Evolutionary conservation across 257 asterid species (phyloP).

Genomic region (Solanum rostratum): DNA sequence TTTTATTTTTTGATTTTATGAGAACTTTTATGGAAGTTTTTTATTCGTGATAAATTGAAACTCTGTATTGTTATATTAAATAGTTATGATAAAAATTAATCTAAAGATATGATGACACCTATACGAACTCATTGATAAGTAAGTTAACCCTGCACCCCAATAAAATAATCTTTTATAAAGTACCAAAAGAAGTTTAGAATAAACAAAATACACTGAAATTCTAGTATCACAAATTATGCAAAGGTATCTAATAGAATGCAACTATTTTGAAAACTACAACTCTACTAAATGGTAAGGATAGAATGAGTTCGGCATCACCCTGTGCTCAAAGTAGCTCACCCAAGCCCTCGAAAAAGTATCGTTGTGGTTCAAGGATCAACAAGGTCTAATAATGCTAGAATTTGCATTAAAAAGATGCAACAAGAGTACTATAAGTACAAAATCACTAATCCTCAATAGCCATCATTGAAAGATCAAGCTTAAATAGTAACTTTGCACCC

Average conservation of each 20-base stretch:
- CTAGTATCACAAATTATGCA: too few species aligned
- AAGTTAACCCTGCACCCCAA: background rate
- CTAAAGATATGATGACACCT: background rate
- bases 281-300: too few species aligned
- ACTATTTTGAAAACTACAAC: too few species aligned
- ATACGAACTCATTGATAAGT: background rate
- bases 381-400: background rate
- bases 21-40: background rate
- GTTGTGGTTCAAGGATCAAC: background rate
- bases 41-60: background rate
- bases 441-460: background rate
- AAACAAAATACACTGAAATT: too few species aligned
- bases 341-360: too few species aligned
- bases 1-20: background rate
- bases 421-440: background rate
- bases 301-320: background rate
- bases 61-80: background rate
- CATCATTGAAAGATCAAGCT: background rate
- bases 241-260: too few species aligned
- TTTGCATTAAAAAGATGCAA: background rate
- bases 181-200: background rate
- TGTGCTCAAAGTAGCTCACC: background rate
- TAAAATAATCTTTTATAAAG: too few species aligned
- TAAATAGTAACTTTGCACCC: too few species aligned
- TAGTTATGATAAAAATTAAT: rapidly evolving